Evolutionary conservation across 805 yeast genomes (phyloP).

Genomic region (Metschnikowia similis): DNA sequence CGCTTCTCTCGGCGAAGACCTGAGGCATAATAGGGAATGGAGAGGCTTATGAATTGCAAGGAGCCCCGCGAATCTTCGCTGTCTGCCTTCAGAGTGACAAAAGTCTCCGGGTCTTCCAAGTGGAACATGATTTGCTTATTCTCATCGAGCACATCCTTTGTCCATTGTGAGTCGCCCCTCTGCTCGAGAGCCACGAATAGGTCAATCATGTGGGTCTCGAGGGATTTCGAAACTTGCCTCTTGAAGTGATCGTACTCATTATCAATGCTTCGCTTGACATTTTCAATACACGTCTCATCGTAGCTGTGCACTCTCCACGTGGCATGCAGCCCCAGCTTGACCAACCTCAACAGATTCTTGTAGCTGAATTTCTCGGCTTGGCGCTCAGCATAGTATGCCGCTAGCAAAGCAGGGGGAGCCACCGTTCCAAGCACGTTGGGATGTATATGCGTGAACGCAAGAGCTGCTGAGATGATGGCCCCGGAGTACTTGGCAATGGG

Average conservation of each 20-base stretch:
- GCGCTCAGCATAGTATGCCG: conserved; percentile 22
- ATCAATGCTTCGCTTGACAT: conserved; percentile 33
- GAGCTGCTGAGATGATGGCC: conserved; percentile 23
- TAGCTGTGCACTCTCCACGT: conserved; percentile 20
- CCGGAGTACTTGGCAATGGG: conserved; percentile 26
- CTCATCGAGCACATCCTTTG: conserved; percentile 22
- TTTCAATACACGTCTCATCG: conserved; percentile 29
- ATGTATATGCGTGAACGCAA: conserved; percentile 30
- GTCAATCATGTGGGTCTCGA: conserved; percentile 26
- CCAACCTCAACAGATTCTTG: conserved; percentile 14
- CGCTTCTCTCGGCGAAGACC: conserved; percentile 19
- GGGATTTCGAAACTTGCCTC: conserved; percentile 23
- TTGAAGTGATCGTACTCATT: conserved; percentile 35
- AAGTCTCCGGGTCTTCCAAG: conserved; percentile 16
- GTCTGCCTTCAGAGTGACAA: conserved; percentile 19
- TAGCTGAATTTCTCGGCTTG: conserved; percentile 12
- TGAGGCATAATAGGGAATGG: conserved; percentile 27
- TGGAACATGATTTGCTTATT: conserved; percentile 31
- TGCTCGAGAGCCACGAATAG: conserved; percentile 18
- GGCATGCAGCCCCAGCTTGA: conserved; percentile 5
- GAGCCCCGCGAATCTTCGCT: conserved; percentile 1
- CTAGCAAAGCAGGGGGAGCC: conserved; percentile 34
- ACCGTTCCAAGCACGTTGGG: conserved; percentile 33
- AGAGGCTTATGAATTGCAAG: conserved; percentile 28
- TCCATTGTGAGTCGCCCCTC: neutral